Evolutionary conservation across 2,329 filamentous ascomycete species (phyloP).

Genomic region (Trichoderma sp.): DNA sequence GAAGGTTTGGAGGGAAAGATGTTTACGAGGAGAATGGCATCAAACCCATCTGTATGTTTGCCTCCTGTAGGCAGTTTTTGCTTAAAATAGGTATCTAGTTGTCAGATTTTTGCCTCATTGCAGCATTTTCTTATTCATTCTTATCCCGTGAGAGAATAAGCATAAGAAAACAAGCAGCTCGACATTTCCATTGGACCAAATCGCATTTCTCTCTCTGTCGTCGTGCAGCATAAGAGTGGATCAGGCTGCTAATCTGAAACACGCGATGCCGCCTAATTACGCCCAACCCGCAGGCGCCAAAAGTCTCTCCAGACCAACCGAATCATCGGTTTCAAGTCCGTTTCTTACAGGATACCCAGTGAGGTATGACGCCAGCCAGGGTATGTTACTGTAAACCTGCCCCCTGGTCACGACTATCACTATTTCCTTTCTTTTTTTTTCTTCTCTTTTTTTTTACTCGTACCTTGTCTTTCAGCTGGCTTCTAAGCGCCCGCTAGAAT

Average conservation of each 20-base stretch:
- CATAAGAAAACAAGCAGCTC: not conserved
- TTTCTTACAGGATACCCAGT: not conserved
- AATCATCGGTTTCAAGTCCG: not conserved
- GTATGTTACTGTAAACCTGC: not conserved
- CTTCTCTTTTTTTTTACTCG: not conserved
- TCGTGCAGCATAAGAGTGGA: slow-evolving; percentile 1
- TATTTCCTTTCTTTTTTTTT: slow-evolving; percentile 1
- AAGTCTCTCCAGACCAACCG: not conserved
- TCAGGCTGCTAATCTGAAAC: slow-evolving; percentile 16
- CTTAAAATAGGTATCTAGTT: not conserved
- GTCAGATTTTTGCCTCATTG: not conserved
- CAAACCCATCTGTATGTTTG: too few relatives aligned
- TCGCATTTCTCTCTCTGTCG: not conserved
- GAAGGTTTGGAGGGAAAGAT: not conserved
- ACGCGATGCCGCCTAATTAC: not conserved
- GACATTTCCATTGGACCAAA: not conserved
- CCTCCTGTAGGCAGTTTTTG: not conserved
- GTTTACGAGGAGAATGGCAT: too few relatives aligned
- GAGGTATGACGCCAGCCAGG: not conserved
- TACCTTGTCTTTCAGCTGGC: not conserved
- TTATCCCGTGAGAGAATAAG: not conserved
- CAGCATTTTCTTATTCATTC: not conserved
- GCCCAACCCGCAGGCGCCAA: not conserved
- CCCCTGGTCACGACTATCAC: slow-evolving; percentile 13
- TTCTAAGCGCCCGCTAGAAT: not conserved